Evolutionary conservation across 129 eudicot species (phyloP).

Genomic region (Logfia minima): DNA sequence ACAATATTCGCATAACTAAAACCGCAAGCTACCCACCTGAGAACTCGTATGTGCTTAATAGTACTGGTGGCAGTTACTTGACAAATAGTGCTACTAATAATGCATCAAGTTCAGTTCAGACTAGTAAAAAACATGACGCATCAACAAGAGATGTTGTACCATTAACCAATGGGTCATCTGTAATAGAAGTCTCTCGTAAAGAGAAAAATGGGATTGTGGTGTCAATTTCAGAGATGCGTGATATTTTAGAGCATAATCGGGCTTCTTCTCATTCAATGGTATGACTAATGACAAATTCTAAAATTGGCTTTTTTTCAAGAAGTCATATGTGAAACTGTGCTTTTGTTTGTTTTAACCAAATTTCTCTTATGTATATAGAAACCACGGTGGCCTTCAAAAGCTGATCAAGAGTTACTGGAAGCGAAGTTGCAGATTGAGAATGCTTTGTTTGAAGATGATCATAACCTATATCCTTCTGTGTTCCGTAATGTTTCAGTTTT

Average conservation of each 20-base stretch:
- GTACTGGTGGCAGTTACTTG: not conserved
- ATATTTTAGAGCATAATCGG: conserved; percentile 40
- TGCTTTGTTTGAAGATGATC: conserved; percentile 32
- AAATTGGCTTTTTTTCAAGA: not conserved
- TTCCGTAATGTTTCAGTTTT: conserved; percentile 48
- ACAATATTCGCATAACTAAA: conserved; percentile 20
- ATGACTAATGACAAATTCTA: conserved; percentile 8
- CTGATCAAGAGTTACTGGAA: conserved; percentile 37
- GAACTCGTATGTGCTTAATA: not conserved
- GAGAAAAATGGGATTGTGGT: conserved; percentile 30
- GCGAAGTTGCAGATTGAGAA: conserved; percentile 43
- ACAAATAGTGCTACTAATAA: conserved; percentile 4
- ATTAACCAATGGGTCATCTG: conserved; percentile 15
- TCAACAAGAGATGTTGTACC: not conserved
- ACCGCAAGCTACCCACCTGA: conserved; percentile 9
- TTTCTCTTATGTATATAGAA: conserved; percentile 31
- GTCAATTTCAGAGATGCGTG: conserved; percentile 45
- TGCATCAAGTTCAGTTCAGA: not conserved
- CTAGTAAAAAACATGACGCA: conserved; percentile 11
- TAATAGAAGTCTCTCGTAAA: conserved; percentile 21
- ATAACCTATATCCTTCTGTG: conserved; percentile 41
- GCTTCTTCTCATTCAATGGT: conserved; percentile 39
- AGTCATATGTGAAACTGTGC: not conserved
- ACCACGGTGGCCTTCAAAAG: conserved; percentile 42
- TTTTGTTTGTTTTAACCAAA: not conserved